Conservation (phyloP, 1,284 basidiomycete species). For the Cystobasidium sp. region DNA sequence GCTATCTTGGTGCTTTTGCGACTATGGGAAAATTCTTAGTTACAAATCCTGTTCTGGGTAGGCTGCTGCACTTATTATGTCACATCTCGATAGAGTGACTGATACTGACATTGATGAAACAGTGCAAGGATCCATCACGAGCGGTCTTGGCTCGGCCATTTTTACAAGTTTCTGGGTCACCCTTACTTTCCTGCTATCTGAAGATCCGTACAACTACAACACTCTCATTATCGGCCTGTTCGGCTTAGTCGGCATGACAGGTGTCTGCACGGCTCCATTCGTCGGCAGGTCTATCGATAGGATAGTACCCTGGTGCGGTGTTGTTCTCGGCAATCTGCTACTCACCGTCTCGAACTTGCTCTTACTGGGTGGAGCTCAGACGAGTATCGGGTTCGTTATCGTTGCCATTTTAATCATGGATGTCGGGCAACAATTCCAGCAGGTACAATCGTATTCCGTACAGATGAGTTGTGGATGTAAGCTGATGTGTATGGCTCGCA, state of each 20-base stretch:
- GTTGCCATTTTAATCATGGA: slow-evolving; percentile 62
- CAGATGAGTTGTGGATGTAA: slow-evolving; percentile 57
- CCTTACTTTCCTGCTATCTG: slow-evolving; percentile 71
- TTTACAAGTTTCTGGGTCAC: slow-evolving; percentile 72
- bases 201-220: slow-evolving; percentile 64
- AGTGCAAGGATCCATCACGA: slow-evolving; percentile 38
- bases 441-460: slow-evolving; percentile 53
- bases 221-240: slow-evolving; percentile 72
- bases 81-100: not conserved
- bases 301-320: slow-evolving; percentile 70
- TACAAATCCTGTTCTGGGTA: slow-evolving; percentile 67
- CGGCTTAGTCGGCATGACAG: slow-evolving; percentile 70
- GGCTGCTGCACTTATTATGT: slow-evolving; percentile 53
- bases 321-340: slow-evolving; percentile 61
- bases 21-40: slow-evolving; percentile 64
- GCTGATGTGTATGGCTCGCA: slow-evolving; percentile 49
- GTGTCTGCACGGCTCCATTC: slow-evolving; percentile 68
- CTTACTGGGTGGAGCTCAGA: slow-evolving; percentile 65
- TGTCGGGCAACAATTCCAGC: slow-evolving; percentile 61
- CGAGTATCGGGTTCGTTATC: slow-evolving; percentile 66
- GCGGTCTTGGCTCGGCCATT: slow-evolving; percentile 55
- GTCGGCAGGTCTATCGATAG: slow-evolving; percentile 67
- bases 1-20: slow-evolving; percentile 61
- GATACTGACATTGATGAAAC: not conserved
- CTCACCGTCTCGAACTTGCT: slow-evolving; percentile 57